Evolutionary conservation across 495 filamentous ascomycete species (phyloP).

Genomic region (Trichoderma gamsii): DNA sequence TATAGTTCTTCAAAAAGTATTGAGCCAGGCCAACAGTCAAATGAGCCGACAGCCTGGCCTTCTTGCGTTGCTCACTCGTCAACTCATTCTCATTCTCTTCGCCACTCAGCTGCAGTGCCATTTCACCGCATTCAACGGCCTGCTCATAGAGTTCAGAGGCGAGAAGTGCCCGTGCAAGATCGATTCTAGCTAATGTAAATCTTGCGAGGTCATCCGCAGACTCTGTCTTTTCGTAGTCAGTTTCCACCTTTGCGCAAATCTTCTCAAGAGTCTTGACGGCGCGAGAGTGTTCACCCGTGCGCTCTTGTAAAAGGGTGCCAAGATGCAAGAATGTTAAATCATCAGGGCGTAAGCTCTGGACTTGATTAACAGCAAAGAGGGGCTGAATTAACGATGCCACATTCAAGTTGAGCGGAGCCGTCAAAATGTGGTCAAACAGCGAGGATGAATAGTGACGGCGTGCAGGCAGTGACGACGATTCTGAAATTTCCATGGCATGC

Average conservation of each 20-base stretch:
- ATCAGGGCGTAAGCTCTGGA: slow-evolving; percentile 58
- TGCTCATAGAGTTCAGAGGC: slow-evolving; percentile 55
- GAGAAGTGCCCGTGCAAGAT: slow-evolving; percentile 73
- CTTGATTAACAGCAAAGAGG: slow-evolving; percentile 80
- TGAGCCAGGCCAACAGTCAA: slow-evolving; percentile 77
- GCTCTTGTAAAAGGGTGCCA: slow-evolving; percentile 71
- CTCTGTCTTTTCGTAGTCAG: slow-evolving; percentile 77
- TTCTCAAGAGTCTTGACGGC: slow-evolving; percentile 58
- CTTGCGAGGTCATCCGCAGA: slow-evolving; percentile 61
- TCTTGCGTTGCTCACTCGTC: slow-evolving; percentile 47
- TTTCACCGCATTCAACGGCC: slow-evolving; percentile 67
- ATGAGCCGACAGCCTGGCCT: slow-evolving; percentile 73
- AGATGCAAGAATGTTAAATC: slow-evolving; percentile 72
- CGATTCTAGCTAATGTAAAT: slow-evolving; percentile 80
- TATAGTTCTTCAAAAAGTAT: slow-evolving; percentile 59
- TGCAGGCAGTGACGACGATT: slow-evolving; percentile 60
- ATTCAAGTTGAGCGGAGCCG: slow-evolving; percentile 47
- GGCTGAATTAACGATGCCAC: slow-evolving; percentile 59
- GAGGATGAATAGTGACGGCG: slow-evolving; percentile 72
- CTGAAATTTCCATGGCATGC: slow-evolving; percentile 92
- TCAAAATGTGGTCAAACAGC: slow-evolving; percentile 69
- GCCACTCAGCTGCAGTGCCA: slow-evolving; percentile 63
- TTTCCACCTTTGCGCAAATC: slow-evolving; percentile 64
- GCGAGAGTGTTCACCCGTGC: slow-evolving; percentile 58
- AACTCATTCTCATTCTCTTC: slow-evolving; percentile 52